These are phyloP conservation scores for Bassia scoparia DNA, from an alignment of 148 eudicot genomes.

Conservation along the genomic window DNA sequence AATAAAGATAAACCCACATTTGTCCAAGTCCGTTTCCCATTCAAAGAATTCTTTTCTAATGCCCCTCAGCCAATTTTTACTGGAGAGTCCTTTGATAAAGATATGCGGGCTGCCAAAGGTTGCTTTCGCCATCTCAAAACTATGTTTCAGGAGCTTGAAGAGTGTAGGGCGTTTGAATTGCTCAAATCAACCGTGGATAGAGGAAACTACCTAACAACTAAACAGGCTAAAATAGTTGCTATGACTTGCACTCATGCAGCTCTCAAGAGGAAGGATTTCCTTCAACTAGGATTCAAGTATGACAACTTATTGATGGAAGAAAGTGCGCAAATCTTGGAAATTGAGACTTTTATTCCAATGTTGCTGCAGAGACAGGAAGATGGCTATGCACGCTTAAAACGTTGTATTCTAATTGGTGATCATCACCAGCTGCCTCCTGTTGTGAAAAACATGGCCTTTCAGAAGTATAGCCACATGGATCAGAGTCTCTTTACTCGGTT, in stretches of 20 bases:
- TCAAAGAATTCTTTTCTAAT: slow-evolving; percentile 76
- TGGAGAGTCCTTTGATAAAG: slow-evolving; percentile 73
- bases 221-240: slow-evolving; percentile 97
- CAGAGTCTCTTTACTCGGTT: slow-evolving; percentile 96
- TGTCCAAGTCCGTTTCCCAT: slow-evolving; percentile 82
- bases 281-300: slow-evolving; percentile 86
- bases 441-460: slow-evolving; percentile 99
- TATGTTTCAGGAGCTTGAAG: slow-evolving; percentile 95
- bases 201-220: slow-evolving; percentile 92
- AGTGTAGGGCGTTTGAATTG: slow-evolving; percentile 95
- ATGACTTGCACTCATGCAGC: slow-evolving; percentile 99
- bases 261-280: slow-evolving; percentile 93
- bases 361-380: slow-evolving; percentile 97
- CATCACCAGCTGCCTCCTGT: slow-evolving; percentile 99
- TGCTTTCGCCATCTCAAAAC: slow-evolving; percentile 90
- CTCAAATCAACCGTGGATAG: slow-evolving; percentile 94
- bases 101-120: slow-evolving; percentile 92
- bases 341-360: slow-evolving; percentile 99
- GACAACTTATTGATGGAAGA: slow-evolving; percentile 98
- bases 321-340: slow-evolving; percentile 97
- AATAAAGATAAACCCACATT: slow-evolving; percentile 65
- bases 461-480: slow-evolving; percentile 99
- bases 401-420: slow-evolving; percentile 97
- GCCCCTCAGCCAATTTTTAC: slow-evolving; percentile 82
- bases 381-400: slow-evolving; percentile 93